Evolutionary conservation across 495 filamentous ascomycete species (phyloP).

Genomic region (Penicillium waksmanii): DNA sequence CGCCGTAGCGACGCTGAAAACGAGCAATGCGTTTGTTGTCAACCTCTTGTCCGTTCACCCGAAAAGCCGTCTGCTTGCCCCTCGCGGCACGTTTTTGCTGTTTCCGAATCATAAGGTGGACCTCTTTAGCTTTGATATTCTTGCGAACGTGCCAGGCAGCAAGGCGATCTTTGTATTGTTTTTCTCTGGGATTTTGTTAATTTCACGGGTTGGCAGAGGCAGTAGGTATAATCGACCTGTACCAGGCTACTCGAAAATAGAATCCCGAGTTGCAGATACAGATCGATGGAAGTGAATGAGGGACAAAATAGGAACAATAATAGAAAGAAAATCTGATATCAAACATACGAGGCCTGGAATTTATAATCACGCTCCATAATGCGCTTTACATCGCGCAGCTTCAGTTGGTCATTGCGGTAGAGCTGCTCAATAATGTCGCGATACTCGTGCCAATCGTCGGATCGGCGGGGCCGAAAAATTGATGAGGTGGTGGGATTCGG

Average conservation of each 20-base stretch:
- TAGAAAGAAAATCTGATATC: slow-evolving; percentile 1
- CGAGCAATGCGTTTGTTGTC: slow-evolving; percentile 45
- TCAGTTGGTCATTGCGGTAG: slow-evolving; percentile 47
- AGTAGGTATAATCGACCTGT: too few relatives aligned
- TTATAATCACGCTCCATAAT: slow-evolving; percentile 49
- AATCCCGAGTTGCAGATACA: too few relatives aligned
- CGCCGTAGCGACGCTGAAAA: slow-evolving; percentile 42
- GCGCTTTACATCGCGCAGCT: slow-evolving; percentile 47
- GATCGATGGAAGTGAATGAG: too few relatives aligned
- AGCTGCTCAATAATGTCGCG: slow-evolving; percentile 45
- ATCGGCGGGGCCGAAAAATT: slow-evolving; percentile 44
- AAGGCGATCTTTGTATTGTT: slow-evolving; percentile 52
- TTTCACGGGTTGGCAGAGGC: background rate
- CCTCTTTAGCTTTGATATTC: slow-evolving; percentile 49
- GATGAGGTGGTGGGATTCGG: slow-evolving; percentile 3
- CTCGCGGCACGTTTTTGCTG: slow-evolving; percentile 46
- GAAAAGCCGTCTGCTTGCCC: slow-evolving; percentile 49
- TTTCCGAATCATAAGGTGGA: slow-evolving; percentile 48
- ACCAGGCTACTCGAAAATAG: too few relatives aligned
- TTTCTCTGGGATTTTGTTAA: slow-evolving; percentile 37
- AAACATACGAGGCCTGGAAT: slow-evolving; percentile 45
- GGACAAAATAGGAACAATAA: background rate
- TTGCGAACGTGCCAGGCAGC: slow-evolving; percentile 49
- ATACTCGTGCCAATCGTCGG: slow-evolving; percentile 49
- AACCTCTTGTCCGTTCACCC: slow-evolving; percentile 41